phyloP scores from a whole-genome alignment of 345 rosid genomes.

The Isatis tinctoria region DNA sequence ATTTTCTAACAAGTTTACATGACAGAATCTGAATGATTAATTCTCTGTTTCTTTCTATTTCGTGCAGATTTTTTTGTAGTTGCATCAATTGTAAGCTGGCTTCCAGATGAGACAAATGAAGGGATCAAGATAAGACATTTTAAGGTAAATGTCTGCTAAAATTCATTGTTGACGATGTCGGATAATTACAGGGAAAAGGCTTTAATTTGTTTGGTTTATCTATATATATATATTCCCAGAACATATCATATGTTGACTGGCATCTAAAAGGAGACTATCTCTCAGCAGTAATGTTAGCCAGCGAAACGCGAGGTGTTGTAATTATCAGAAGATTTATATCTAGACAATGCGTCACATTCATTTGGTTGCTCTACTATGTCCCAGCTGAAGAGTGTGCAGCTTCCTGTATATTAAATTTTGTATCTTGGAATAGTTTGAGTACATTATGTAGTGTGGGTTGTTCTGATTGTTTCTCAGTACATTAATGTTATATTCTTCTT shows the following conservation, averaged over 20 bases:
- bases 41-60: not conserved
- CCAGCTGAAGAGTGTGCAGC: too few species aligned
- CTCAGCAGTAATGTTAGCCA: conserved; percentile 78
- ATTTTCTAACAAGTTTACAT: not conserved
- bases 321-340: too few species aligned
- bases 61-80: conserved; percentile 7
- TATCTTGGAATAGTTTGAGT: too few species aligned
- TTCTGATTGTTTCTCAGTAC: too few species aligned
- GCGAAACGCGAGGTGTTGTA: conserved; percentile 71
- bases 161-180: not conserved
- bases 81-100: conserved; percentile 60
- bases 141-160: conserved; percentile 45
- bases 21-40: not conserved
- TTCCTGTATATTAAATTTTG: too few species aligned
- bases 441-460: too few species aligned
- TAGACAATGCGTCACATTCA: too few species aligned
- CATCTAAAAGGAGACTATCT: conserved; percentile 93
- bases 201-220: not conserved
- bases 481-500: not conserved
- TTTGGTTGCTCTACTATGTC: too few species aligned
- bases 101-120: conserved; percentile 56
- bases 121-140: conserved; percentile 76
- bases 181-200: not conserved
- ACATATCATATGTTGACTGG: conserved; percentile 72
- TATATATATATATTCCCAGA: conserved; percentile 43